These are phyloP conservation scores for Acacia pycnantha DNA, from an alignment of 331 rosid genomes.

Conservation along the genomic window DNA sequence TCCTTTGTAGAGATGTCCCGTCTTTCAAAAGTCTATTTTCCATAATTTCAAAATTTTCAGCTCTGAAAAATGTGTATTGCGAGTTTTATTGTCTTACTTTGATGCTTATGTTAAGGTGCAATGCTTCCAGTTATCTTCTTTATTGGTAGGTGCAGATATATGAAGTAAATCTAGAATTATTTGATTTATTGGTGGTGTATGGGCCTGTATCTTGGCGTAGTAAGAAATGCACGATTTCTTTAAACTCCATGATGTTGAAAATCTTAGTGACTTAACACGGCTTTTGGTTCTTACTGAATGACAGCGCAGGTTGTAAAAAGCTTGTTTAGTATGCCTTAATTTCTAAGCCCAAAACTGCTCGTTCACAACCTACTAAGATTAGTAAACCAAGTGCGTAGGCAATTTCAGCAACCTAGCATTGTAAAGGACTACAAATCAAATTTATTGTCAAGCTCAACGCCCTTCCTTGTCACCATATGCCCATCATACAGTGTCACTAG, in stretches of 20 bases:
- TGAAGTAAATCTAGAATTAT: slow-evolving; percentile 11
- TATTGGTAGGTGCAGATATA: slow-evolving; percentile 61
- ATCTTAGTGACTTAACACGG: background rate
- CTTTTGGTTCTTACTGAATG: slow-evolving; percentile 8
- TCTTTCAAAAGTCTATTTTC: background rate
- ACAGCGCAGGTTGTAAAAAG: background rate
- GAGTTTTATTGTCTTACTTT: background rate
- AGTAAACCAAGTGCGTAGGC: no score
- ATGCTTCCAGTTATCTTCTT: background rate
- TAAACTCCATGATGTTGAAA: slow-evolving; percentile 1
- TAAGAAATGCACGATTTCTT: background rate
- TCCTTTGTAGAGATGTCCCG: background rate
- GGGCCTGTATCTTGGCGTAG: background rate
- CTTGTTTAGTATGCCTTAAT: background rate
- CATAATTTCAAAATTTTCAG: background rate
- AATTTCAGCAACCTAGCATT: no score
- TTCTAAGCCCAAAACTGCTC: background rate
- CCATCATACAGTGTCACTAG: no score
- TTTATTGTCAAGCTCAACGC: no score
- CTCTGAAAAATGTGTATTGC: background rate
- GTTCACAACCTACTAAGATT: no score
- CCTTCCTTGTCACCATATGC: no score
- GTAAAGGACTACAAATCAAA: no score
- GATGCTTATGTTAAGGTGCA: background rate
- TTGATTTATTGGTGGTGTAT: background rate